These are phyloP conservation scores for Tylopilus balloui DNA, from an alignment of 768 basidiomycete species.

Conservation along the genomic window DNA sequence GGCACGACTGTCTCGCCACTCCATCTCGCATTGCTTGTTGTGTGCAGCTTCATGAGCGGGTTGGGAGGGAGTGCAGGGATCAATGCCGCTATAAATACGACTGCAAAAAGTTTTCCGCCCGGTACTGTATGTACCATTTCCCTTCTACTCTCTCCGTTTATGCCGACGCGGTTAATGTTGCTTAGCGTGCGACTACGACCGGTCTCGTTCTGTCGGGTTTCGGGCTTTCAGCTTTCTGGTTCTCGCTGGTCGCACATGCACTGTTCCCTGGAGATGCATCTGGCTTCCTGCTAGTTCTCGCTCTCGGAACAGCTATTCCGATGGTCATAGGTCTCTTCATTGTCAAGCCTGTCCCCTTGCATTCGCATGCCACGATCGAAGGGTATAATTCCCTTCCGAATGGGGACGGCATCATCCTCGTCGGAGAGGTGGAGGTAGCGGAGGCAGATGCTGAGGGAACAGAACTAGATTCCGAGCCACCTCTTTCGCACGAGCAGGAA, in stretches of 20 bases:
- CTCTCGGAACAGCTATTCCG: too few species aligned
- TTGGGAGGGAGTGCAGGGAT: conserved; percentile 72
- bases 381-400: conserved; percentile 18
- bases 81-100: conserved; percentile 65
- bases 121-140: conserved; percentile 44
- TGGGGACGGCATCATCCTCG: conserved; percentile 21
- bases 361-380: conserved; percentile 15
- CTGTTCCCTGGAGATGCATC: conserved; percentile 76
- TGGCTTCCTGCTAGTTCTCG: conserved; percentile 68
- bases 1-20: conserved; percentile 37
- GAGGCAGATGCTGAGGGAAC: too few species aligned
- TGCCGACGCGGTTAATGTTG: background rate
- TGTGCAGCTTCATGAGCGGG: conserved; percentile 71
- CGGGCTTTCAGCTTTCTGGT: conserved; percentile 88
- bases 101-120: conserved; percentile 80
- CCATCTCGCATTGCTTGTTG: conserved; percentile 48
- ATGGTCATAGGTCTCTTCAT: too few species aligned
- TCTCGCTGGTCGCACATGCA: conserved; percentile 68
- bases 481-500: too few species aligned
- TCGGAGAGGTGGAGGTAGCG: too few species aligned
- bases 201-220: conserved; percentile 82
- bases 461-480: too few species aligned
- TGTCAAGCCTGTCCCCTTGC: conserved; percentile 62
- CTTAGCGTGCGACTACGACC: conserved; percentile 70
- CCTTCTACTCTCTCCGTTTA: background rate